Evolutionary conservation across 805 yeast genomes (phyloP), one percentile per base, ranked within the genome.

Genomic region (Spathaspora gorwiae): DNA sequence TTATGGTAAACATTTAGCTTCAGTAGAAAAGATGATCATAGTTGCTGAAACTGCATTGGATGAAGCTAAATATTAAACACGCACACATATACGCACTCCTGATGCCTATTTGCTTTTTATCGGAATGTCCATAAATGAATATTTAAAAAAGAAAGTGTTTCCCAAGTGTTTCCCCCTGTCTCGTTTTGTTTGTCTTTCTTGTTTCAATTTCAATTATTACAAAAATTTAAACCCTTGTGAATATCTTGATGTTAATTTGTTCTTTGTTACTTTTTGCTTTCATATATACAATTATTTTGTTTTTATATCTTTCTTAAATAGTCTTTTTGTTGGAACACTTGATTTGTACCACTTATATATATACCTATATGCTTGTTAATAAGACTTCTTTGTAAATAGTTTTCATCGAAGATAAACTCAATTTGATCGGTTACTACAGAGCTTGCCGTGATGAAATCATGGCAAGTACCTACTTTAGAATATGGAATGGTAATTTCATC

Each of bases 1-100:
- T 43, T 83, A 81, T 57, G 95, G 95, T 15, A 88, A 88, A 67
- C 95, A 88, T 58, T 70, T 87, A 51, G 90, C 90, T 4, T 81
- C 89, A 26, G 88, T 87, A 52, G 95, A 87, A 60, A 84, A 85
- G 61, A 73, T 83, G 69, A 75, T 78, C 49, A 73, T 75, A 9
- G 75, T 79, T 43, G 78, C 81, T 32, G 81, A 78, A 49, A 68
- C 75, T 29, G 75, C 76, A 13, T 58, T 70, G 42, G 57, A 61
- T 27, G 75, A 70, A 10, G 32, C 32, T 9, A 29, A 29, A 11
- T 29, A 29, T 9, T 19, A 19, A 5, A 19, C n/a, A n/a, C n/a
- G 24, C 24, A 19, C 24, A n/a, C n/a, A n/a, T n/a, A n/a, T n/a
- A n/a, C n/a, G n/a, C n/a, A n/a, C n/a, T n/a, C n/a, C n/a, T n/a